Base-by-base conservation (phyloP, 2,329 filamentous ascomycete genomes). In the Claviceps sp. region DNA sequence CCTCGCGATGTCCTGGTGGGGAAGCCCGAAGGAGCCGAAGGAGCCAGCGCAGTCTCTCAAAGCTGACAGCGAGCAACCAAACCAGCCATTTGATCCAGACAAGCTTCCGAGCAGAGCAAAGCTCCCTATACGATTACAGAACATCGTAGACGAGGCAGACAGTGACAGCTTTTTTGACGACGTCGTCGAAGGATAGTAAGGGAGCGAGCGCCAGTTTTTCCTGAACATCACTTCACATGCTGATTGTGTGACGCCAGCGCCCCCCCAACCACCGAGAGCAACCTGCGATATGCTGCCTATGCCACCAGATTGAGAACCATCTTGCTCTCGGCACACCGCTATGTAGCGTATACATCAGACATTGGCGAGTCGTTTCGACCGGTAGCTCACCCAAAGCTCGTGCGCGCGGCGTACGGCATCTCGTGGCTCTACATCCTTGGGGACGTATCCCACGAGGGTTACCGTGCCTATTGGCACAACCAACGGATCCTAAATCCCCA, bases 311-410 rank as follows among this genome's bases (percentile, higher is more conserved):
- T 93, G 56, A 83, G 88, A 55, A 95, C 90, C 7, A 86, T 97
- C 58, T 81, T 98, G 62, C 74, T 90, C 59, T 88, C 86, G 16
- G 90, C 90, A 4, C 93, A 97, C 63, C 84, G 93, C 62, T 98
- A 98, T 63, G 89, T 98, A 47, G 93, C 93, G 52, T 98, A 98
- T 67, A 97, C 93, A 0, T 90, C 85, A 20, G 91, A 97, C 62
- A 91, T 98, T 57, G 93, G 93, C 65, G 93, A 98, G 68, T 94
- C 87, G 0, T 98, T 98, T 70, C 82, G 93, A 2, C 93, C 93
- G 0, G 78, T 98, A 40, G 90, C 91, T 4, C 90, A 96, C 64
- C 91, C 89, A 0, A 82, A 77, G 61, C 70, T 94, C 3, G 85
- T 98, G 11, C 80, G 84, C 53, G 74, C 80, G 47, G 93, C 93